Percentiles rank a stretch among this genome's conserved stretches.
These are phyloP conservation scores for Chytriomyces sp. DNA, from an alignment of 192 early-diverging fungal genomes.

Conservation along the genomic window DNA sequence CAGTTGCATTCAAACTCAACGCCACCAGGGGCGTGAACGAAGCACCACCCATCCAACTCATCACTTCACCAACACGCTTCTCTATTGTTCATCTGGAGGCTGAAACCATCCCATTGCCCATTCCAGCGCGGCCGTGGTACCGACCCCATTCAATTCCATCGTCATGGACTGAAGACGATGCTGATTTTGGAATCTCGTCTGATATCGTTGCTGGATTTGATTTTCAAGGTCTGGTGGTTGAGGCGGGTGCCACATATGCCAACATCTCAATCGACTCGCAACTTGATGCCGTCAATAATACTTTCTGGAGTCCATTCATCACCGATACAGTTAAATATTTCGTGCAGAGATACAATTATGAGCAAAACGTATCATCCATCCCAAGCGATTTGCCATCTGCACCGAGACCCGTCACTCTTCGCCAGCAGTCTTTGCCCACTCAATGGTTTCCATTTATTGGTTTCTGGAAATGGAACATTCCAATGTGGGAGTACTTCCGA, in stretches of 20 bases:
- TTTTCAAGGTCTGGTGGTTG: conserved; percentile 14
- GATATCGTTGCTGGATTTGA: conserved; percentile 8
- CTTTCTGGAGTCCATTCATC: conserved; percentile 10
- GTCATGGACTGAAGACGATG: conserved; percentile 5
- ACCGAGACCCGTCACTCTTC: conserved; percentile 16
- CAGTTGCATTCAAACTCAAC: conserved; percentile 3
- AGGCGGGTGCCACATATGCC: background rate
- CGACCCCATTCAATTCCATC: background rate
- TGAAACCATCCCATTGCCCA: conserved; percentile 1
- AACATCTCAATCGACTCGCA: conserved; percentile 9
- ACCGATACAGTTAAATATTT: conserved; percentile 9
- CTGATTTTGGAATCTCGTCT: background rate
- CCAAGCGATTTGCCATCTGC: background rate
- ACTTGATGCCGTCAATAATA: conserved; percentile 1
- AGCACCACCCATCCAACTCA: background rate
- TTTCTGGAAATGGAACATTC: conserved; percentile 29
- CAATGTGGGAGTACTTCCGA: conserved; percentile 26
- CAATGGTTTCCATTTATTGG: conserved; percentile 24
- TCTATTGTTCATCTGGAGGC: background rate
- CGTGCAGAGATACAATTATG: conserved; percentile 11
- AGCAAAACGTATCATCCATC: background rate
- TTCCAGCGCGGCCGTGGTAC: background rate
- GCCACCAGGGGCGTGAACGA: background rate
- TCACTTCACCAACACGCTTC: conserved; percentile 16
- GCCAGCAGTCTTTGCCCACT: conserved; percentile 17